phyloP scores from a whole-genome alignment of 306 rosid species.

The Cicer arietinum region DNA sequence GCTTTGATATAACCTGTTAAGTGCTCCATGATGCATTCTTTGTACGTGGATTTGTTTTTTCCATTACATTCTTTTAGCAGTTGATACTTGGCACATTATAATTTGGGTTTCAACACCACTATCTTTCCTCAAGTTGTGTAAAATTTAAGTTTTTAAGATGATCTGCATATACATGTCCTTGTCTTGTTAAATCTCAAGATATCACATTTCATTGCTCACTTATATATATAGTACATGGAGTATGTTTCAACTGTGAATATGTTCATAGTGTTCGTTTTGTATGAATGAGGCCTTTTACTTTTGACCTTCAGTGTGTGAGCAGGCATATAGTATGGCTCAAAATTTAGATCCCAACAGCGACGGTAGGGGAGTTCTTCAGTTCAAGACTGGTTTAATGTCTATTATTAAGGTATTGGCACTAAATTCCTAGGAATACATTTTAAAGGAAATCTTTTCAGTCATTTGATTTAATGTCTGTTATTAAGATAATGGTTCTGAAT shows the following conservation, averaged over 20 bases:
- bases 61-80: slow-evolving; percentile 2
- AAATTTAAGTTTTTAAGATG: background rate
- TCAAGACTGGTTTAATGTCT: slow-evolving; percentile 95
- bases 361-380: slow-evolving; percentile 94
- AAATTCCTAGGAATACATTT: slow-evolving; percentile 30
- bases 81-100: background rate
- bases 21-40: background rate
- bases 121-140: slow-evolving; percentile 9
- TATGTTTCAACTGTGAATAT: slow-evolving; percentile 10
- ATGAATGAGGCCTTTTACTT: slow-evolving; percentile 36
- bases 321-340: slow-evolving; percentile 93
- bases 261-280: slow-evolving; percentile 21
- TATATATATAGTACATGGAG: slow-evolving; percentile 18
- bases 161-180: slow-evolving; percentile 10
- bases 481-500: slow-evolving; percentile 67
- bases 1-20: background rate
- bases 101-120: slow-evolving; percentile 3
- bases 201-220: slow-evolving; percentile 30
- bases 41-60: slow-evolving; percentile 10
- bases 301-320: slow-evolving; percentile 86
- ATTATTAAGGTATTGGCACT: slow-evolving; percentile 78
- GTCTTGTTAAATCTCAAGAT: slow-evolving; percentile 34
- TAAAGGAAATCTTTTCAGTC: slow-evolving; percentile 6
- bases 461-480: slow-evolving; percentile 84
- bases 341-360: slow-evolving; percentile 85